phyloP scores from a whole-genome alignment of 768 basidiomycete genomes.

The Tricholoma bakamatsutake region DNA sequence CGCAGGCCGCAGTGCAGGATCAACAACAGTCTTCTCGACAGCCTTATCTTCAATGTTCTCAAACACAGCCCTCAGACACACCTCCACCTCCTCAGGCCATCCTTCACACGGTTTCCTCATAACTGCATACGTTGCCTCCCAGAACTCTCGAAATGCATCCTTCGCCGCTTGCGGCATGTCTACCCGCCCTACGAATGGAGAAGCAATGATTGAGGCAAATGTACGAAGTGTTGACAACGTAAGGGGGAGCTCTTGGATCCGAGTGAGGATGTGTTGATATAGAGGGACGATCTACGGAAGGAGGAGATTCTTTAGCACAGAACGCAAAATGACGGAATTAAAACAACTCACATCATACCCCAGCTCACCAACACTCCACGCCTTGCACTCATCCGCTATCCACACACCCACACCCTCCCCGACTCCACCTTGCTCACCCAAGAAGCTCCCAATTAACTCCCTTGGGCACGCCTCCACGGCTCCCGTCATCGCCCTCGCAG shows the following conservation, averaged over 20 bases:
- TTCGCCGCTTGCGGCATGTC: constrained; percentile 38
- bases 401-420: constrained; percentile 55
- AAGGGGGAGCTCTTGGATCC: constrained; percentile 42
- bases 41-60: constrained; percentile 5
- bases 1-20: background rate
- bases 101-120: constrained; percentile 36
- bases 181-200: constrained; percentile 48
- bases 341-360: constrained; percentile 47
- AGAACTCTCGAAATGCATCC: constrained; percentile 58
- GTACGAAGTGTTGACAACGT: constrained; percentile 35
- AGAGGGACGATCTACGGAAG: constrained; percentile 49
- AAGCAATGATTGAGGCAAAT: constrained; percentile 47
- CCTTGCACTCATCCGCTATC: constrained; percentile 53
- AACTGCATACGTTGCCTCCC: constrained; percentile 43
- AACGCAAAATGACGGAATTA: background rate
- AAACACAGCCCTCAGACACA: constrained; percentile 18
- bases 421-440: constrained; percentile 30
- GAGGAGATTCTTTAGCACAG: background rate
- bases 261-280: constrained; percentile 54
- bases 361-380: constrained; percentile 50
- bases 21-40: background rate
- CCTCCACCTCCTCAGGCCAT: constrained; percentile 47
- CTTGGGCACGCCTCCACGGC: constrained; percentile 52
- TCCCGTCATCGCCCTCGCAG: constrained; percentile 48
- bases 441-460: constrained; percentile 36